These are phyloP conservation scores for Ilyonectria sp. DNA, from an alignment of 2,329 filamentous ascomycete species.

Conservation along the genomic window DNA sequence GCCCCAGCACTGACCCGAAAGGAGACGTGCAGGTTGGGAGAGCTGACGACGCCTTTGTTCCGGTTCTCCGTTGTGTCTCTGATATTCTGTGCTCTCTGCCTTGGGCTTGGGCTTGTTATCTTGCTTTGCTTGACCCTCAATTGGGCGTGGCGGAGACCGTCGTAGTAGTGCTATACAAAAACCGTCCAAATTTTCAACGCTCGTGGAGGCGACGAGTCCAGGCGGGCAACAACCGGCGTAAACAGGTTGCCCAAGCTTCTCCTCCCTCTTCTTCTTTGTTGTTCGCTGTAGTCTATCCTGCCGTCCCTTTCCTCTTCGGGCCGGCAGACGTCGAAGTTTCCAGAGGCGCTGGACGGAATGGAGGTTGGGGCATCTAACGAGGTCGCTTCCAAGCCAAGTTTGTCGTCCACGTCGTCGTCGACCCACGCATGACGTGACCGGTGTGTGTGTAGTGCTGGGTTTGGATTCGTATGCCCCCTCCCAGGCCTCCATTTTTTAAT, in stretches of 20 bases:
- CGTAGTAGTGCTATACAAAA: neutral
- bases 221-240: neutral
- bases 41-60: slow-evolving; percentile 6
- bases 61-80: neutral
- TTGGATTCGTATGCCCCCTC: slow-evolving; percentile 8
- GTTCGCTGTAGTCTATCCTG: neutral
- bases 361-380: neutral
- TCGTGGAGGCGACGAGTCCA: neutral
- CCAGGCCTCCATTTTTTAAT: neutral
- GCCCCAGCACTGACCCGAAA: neutral
- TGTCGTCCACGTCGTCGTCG: slow-evolving; percentile 34
- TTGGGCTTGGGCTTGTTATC: neutral
- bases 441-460: slow-evolving; percentile 10
- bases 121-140: neutral
- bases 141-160: neutral
- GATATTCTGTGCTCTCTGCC: too few relatives aligned
- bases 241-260: neutral
- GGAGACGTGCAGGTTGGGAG: neutral
- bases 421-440: slow-evolving; percentile 37
- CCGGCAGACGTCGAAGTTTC: slow-evolving; percentile 1
- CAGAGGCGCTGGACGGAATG: neutral
- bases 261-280: neutral
- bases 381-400: slow-evolving; percentile 6
- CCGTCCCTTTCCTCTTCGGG: neutral
- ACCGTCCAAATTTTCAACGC: neutral